Base-by-base conservation (phyloP, 768 basidiomycete genomes). In the Termitomyces sp. region DNA sequence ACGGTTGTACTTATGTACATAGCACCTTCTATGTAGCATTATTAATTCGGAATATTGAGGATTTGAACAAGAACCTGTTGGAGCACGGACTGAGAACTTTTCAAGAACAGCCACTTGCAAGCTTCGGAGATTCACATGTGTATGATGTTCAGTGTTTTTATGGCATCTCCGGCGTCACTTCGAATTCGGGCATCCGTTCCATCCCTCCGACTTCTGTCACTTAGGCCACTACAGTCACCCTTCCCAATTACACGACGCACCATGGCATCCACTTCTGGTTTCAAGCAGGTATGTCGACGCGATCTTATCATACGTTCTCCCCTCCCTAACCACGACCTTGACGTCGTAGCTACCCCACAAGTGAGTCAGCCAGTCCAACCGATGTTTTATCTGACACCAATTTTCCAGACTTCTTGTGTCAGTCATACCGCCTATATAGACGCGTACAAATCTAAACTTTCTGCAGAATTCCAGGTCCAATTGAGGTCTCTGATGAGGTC, bases 401-500 rank as follows among this genome's bases (percentile, higher is more conserved):
- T 53, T 29, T 39, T 38, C 41, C 57, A 84, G 81, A 62, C 69
- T 84, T 23, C 66, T 83, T 50, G 77, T 81, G 82, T 83, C 65
- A 63, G 76, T 69, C 31, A 51, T 15, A 22, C 52, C 57, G 29
- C 20, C 0, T 18, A 23, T 33, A 47, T 20, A 42, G 39, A 52
- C 53, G 11, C 16, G 20, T 32, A 27, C 29, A 47, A 33, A 23
- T 9, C 46, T 51, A 44, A 55, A 44, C 60, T 63, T 35, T 59
- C 50, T 51, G 32, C 57, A 86, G 83, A 52, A 82, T 86, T 54
- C 84, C 84, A 51, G 84, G 84, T 16, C 84, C 84, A 23, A 83
- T 84, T 59, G 84, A 86, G 64, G 74, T 85, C 53, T 66, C 78
- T 33, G 78, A 81, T 66, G 76, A 79, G 60, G 72, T 72, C 52